Evolutionary conservation across 306 rosid species (phyloP).

Genomic region (Spatholobus suberectus): DNA sequence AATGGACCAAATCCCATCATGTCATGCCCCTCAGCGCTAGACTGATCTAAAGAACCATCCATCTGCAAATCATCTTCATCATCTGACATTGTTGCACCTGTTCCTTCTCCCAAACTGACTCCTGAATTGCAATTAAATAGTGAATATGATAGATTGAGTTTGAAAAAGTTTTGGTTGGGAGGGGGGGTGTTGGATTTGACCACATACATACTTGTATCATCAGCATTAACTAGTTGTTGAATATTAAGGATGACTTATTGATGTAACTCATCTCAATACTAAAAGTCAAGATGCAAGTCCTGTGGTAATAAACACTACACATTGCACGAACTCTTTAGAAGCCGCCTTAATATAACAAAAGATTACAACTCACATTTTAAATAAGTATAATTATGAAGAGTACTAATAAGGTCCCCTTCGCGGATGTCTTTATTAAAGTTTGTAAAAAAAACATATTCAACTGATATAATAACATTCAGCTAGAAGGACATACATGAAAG

Average conservation of each 20-base stretch:
- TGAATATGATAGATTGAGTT: background rate
- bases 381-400: background rate
- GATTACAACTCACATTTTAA: background rate
- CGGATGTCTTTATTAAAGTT: background rate
- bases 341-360: background rate
- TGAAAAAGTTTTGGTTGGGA: background rate
- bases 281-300: background rate
- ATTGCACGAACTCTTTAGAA: background rate
- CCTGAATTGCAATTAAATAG: slow-evolving; percentile 52
- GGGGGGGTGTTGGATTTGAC: background rate
- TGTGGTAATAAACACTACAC: background rate
- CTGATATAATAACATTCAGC: too few relatives aligned
- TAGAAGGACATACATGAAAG: too few relatives aligned
- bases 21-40: slow-evolving; percentile 70
- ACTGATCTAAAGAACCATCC: slow-evolving; percentile 76
- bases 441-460: too few relatives aligned
- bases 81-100: slow-evolving; percentile 93
- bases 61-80: slow-evolving; percentile 81
- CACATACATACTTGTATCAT: background rate
- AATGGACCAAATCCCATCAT: slow-evolving; percentile 89
- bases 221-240: background rate
- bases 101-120: slow-evolving; percentile 82
- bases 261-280: background rate
- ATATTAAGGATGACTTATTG: background rate
- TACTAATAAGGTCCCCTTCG: background rate